Conservation (phyloP, 2,329 filamentous ascomycete genomes). For the Cercospora nicotianae region DNA sequence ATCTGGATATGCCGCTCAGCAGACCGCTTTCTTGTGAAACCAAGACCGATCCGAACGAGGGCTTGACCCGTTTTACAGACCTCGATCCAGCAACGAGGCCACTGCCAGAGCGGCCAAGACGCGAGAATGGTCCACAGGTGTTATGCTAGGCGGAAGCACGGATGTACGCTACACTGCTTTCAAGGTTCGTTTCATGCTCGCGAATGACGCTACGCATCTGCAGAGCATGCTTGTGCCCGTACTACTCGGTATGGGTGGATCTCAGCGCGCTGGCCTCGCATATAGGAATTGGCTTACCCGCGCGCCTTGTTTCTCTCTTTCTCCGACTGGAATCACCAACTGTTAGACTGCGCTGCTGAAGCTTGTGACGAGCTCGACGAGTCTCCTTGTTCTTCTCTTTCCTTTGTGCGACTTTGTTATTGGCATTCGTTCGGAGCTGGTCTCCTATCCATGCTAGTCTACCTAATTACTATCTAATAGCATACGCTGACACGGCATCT, state of each 20-base stretch:
- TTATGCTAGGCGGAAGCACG: conserved; percentile 22
- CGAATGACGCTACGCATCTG: conserved; percentile 27
- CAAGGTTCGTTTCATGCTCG: conserved; percentile 33
- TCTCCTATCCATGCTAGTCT: conserved; percentile 37
- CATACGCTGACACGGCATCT: conserved; percentile 14
- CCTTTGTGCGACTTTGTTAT: conserved; percentile 39
- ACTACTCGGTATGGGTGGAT: conserved; percentile 25
- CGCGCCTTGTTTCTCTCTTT: conserved; percentile 22
- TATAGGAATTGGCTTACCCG: conserved; percentile 30
- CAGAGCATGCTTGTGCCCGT: conserved; percentile 20
- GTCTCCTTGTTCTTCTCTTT: conserved; percentile 42
- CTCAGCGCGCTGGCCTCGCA: conserved; percentile 22
- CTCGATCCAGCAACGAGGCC: conserved; percentile 17
- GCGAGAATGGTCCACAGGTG: conserved; percentile 17
- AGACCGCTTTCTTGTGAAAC: conserved; percentile 20
- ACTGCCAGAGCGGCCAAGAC: conserved; percentile 12
- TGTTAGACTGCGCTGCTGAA: conserved; percentile 25
- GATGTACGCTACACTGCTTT: conserved; percentile 29
- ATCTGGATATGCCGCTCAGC: conserved; percentile 15
- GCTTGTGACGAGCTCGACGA: conserved; percentile 41
- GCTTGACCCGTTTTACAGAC: conserved; percentile 22
- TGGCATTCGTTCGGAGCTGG: conserved; percentile 47
- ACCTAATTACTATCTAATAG: conserved; percentile 32
- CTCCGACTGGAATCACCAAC: conserved; percentile 29
- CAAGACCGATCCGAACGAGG: conserved; percentile 12